Base-by-base conservation (phyloP, 1,139 yeast species). In the Hansenula lynferdii region DNA sequence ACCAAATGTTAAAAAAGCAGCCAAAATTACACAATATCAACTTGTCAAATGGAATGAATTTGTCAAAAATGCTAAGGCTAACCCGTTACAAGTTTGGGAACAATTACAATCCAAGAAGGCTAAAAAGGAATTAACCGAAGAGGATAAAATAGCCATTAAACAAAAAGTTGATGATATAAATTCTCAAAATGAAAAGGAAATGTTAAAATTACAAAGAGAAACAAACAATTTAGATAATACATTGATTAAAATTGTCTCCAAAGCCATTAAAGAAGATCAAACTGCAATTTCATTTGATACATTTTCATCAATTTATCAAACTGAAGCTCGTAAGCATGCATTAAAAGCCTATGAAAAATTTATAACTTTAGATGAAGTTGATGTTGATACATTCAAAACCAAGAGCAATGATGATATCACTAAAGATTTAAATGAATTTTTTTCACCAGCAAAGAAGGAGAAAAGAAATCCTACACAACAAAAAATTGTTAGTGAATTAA, bases 41-140 rank as follows among this genome's bases (percentile, higher is more conserved):
- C 77, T 86, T 36, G 62, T 71, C 18, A 72, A 75, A 45, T 90
- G 90, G 92, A 89, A 87, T 63, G 67, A 71, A 43, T 84, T 77
- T 58, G 81, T 90, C 17, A 64, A 67, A 20, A 56, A 66, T 24
- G 85, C 86, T 10, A 39, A 47, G 39, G 38, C 47, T 34, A 45
- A 53, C 42, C 89, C 90, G 36, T 63, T 65, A 48, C 72, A 69
- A 39, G 71, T 67, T 6, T 81, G 85, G 85, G 69, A 76, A 37
- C 65, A 70, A 51, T 75, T 70, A 46, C 67, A 68, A 50, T 35
- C 28, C 22, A 51, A 45, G 35, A 41, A 30, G 24, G 43, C 52
- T 25, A 43, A 52, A 41, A 24, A 56, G 50, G 35, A 44, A 35
- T 27, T 50, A 43, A 42, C 45, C 20, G 45, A 33, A 4, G 31